Conservation (phyloP, 202 grass and related monocot species). For the Setaria italica region DNA sequence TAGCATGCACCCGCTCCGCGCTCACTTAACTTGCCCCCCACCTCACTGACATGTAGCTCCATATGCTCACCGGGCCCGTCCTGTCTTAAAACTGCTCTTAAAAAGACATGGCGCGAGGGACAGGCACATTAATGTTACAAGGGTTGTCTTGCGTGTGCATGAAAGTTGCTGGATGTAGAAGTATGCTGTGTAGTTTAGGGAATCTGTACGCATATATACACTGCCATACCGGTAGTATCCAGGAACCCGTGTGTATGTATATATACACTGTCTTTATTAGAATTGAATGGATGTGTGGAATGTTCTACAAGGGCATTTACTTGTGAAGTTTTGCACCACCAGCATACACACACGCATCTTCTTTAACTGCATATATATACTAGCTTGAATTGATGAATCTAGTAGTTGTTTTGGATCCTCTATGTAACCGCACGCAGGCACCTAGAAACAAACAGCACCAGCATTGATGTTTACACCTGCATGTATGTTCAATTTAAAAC, state of each 20-base stretch:
- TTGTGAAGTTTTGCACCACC: neutral
- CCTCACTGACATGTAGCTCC: neutral
- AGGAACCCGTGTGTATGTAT: neutral
- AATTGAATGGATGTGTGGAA: slow-evolving; percentile 37
- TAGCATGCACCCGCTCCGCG: too few species aligned
- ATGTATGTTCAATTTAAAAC: neutral
- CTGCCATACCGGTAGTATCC: neutral
- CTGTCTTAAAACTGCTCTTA: neutral
- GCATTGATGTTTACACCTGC: neutral
- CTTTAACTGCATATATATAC: neutral
- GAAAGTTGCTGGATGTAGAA: neutral
- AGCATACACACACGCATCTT: neutral
- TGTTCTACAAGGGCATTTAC: slow-evolving; percentile 34
- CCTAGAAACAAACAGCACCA: neutral
- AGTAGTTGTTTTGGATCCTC: neutral
- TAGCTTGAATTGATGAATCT: neutral
- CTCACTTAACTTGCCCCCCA: too few species aligned
- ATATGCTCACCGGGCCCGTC: neutral
- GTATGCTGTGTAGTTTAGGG: neutral
- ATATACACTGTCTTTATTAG: neutral
- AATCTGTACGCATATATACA: neutral
- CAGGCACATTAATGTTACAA: neutral
- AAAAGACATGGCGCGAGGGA: too few species aligned
- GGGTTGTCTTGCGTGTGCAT: neutral
- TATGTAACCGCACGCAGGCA: too few species aligned